Evolutionary conservation across 192 early-diverging fungal species (phyloP).

Genomic region (Mortierella alpina): DNA sequence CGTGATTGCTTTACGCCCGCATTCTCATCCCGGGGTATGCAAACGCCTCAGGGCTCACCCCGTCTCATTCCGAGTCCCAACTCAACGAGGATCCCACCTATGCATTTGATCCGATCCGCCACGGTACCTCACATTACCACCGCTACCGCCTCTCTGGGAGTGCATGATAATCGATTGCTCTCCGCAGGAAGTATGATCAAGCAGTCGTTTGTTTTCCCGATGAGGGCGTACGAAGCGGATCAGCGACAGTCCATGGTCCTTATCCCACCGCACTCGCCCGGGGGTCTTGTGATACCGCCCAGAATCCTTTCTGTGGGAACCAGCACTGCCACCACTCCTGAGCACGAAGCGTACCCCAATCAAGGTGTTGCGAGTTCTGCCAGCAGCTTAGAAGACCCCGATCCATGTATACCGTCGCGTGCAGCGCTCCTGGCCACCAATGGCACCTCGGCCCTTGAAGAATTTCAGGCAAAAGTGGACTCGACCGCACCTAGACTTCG

Average conservation of each 20-base stretch:
- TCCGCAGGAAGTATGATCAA: constrained; percentile 37
- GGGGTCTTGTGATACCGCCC: constrained; percentile 40
- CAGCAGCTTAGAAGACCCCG: constrained; percentile 3
- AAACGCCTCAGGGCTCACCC: constrained; percentile 43
- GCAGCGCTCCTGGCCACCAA: neutral
- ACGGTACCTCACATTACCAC: constrained; percentile 39
- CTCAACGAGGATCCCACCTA: neutral
- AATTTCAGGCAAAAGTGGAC: constrained; percentile 14
- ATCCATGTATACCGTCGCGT: neutral
- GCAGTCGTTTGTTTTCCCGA: constrained; percentile 25
- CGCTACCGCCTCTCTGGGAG: constrained; percentile 9
- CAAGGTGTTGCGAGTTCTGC: neutral
- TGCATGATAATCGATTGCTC: constrained; percentile 16
- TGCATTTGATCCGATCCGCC: constrained; percentile 35
- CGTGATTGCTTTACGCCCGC: constrained; percentile 52
- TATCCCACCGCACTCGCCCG: constrained; percentile 42
- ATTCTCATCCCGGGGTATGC: constrained; percentile 17
- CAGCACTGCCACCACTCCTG: constrained; percentile 16
- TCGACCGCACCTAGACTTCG: constrained; percentile 6
- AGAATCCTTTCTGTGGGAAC: constrained; percentile 3
- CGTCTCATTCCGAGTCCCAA: neutral
- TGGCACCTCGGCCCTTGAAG: neutral
- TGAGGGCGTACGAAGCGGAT: neutral
- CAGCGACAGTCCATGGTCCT: constrained; percentile 5
- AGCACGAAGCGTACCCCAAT: constrained; percentile 16